A percentile compares a stretch with the other conserved stretches of the same genome.
Conservation (phyloP, 495 filamentous ascomycete genomes). For the Tuber microsphaerosporum region DNA sequence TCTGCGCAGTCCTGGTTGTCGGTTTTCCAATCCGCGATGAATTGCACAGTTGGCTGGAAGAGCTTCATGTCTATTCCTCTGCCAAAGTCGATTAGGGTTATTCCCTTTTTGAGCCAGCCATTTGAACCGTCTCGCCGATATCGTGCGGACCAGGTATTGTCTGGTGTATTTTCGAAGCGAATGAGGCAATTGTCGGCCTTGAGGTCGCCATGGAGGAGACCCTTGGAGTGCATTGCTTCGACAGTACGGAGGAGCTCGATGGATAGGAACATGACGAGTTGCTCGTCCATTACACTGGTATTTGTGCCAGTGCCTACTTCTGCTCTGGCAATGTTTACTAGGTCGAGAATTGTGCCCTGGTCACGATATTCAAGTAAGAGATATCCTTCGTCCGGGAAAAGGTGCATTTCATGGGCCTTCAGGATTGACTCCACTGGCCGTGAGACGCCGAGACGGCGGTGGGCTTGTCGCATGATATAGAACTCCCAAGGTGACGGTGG, state of each 20-base stretch:
- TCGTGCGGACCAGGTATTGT: constrained; percentile 45
- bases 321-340: constrained; percentile 75
- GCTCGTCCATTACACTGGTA: constrained; percentile 71
- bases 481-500: constrained; percentile 91
- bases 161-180: constrained; percentile 57
- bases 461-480: constrained; percentile 80
- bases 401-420: constrained; percentile 74
- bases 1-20: constrained; percentile 79
- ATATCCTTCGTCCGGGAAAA: constrained; percentile 78
- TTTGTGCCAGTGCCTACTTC: constrained; percentile 50
- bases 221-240: constrained; percentile 72
- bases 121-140: constrained; percentile 64
- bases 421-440: constrained; percentile 70
- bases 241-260: constrained; percentile 85
- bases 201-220: constrained; percentile 84
- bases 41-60: constrained; percentile 70
- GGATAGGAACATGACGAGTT: constrained; percentile 85
- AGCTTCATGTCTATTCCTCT: constrained; percentile 86
- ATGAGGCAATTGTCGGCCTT: constrained; percentile 93
- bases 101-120: constrained; percentile 74
- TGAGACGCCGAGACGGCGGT: constrained; percentile 61
- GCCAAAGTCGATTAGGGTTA: constrained; percentile 89
- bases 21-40: constrained; percentile 91
- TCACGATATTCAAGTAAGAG: constrained; percentile 78
- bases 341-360: constrained; percentile 86